Conservation (phyloP, 164 flowering plant species). For the Umbilicus rupestris region DNA sequence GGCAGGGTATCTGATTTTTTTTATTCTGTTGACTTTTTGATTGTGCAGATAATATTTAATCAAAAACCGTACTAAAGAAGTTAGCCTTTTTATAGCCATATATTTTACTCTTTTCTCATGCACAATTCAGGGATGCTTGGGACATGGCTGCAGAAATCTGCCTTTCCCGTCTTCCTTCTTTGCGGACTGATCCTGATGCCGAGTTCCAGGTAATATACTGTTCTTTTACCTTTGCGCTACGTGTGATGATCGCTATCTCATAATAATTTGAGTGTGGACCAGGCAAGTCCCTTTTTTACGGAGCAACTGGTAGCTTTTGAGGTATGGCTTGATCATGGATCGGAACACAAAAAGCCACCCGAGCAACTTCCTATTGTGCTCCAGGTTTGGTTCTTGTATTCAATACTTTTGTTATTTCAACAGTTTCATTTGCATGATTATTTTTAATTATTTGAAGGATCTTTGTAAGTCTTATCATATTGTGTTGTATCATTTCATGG, state of each 20-base stretch:
- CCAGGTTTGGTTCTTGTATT: conserved; percentile 40
- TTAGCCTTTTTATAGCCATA: neutral
- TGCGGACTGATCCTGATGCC: conserved; percentile 68
- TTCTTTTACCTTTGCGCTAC: neutral
- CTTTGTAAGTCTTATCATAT: neutral
- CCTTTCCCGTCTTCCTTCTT: conserved; percentile 74
- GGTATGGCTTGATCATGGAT: conserved; percentile 98
- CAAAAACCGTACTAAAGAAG: neutral
- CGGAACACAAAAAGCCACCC: conserved; percentile 87
- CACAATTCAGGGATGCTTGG: conserved; percentile 84
- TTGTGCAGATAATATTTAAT: neutral
- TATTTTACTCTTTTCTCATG: neutral
- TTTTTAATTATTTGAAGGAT: neutral
- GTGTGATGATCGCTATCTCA: neutral
- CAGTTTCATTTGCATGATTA: neutral
- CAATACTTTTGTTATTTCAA: neutral
- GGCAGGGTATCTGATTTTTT: neutral
- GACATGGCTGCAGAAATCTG: conserved; percentile 99
- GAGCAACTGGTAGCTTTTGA: conserved; percentile 96
- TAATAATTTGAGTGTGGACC: conserved; percentile 9
- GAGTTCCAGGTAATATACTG: conserved; percentile 62
- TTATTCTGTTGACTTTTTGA: neutral
- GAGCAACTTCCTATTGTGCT: conserved; percentile 97
- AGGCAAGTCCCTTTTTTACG: conserved; percentile 93
- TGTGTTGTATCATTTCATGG: too few species aligned